These are phyloP conservation scores for Yarrowia sp. DNA, from an alignment of 805 yeast species.

Conservation along the genomic window DNA sequence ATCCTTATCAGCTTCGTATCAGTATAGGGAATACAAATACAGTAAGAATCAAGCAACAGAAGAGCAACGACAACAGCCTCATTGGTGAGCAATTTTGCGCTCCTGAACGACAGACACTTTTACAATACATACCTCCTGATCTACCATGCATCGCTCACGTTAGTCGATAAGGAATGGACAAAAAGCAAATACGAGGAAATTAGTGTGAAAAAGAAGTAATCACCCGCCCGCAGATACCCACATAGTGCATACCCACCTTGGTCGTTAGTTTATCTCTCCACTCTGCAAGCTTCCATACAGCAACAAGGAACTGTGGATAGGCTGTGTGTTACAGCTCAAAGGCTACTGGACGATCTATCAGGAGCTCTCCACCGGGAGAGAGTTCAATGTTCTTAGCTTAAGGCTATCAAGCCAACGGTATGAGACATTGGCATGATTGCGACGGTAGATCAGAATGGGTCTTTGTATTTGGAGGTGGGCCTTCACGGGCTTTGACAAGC, in stretches of 20 bases:
- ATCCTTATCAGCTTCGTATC: not conserved
- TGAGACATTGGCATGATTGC: slow-evolving; percentile 17
- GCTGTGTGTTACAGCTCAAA: not conserved
- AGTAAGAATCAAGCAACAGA: not conserved
- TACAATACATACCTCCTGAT: slow-evolving; percentile 11
- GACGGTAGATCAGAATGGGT: slow-evolving; percentile 1
- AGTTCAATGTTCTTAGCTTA: slow-evolving; percentile 6
- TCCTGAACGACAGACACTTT: not conserved
- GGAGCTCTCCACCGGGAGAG: not conserved
- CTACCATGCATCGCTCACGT: slow-evolving; percentile 15
- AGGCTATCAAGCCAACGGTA: not conserved
- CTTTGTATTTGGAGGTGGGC: slow-evolving; percentile 1
- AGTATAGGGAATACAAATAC: not conserved
- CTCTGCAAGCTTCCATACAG: not conserved
- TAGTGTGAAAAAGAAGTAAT: not conserved
- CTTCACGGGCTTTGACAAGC: not conserved
- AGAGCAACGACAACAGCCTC: slow-evolving; percentile 1
- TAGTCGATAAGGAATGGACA: slow-evolving; percentile 27
- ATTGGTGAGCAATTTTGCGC: slow-evolving; percentile 5
- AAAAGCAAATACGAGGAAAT: not conserved
- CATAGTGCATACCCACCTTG: slow-evolving; percentile 5
- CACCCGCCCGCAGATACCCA: not conserved
- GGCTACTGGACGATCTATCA: slow-evolving; percentile 5
- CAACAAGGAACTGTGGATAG: not conserved
- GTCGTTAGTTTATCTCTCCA: not conserved